A percentile compares a stretch with the other conserved stretches of the same genome.
Conservation (phyloP, 352 stramenopile species). For the Phytophthora pisi region DNA sequence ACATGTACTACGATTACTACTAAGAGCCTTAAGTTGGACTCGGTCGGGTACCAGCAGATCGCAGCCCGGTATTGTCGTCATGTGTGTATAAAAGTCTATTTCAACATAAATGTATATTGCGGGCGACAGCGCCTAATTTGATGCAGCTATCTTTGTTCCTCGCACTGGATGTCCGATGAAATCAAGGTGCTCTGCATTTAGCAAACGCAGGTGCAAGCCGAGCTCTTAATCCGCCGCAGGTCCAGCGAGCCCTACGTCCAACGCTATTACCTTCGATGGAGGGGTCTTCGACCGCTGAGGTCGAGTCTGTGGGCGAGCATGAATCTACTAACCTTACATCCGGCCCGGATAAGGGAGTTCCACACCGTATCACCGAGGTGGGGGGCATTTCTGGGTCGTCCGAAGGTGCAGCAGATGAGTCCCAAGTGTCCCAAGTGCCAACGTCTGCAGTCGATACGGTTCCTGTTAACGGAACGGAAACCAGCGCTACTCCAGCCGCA, state of each 20-base stretch:
- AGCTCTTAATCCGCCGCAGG: neutral
- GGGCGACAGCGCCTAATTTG: neutral
- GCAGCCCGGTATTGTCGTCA: conserved; percentile 7
- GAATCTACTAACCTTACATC: neutral
- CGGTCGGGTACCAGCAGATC: neutral
- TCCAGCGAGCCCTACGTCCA: neutral
- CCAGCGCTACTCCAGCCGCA: neutral
- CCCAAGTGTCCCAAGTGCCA: neutral
- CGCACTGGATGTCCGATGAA: neutral
- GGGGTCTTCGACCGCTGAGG: neutral
- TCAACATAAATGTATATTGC: conserved; percentile 30
- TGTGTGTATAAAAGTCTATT: conserved; percentile 18
- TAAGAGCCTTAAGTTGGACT: conserved; percentile 7
- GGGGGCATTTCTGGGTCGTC: conserved; percentile 7
- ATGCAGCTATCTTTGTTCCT: conserved; percentile 24
- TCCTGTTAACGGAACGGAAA: neutral
- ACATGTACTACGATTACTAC: conserved; percentile 44
- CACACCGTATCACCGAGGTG: neutral
- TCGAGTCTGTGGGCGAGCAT: conserved; percentile 1
- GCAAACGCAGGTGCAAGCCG: neutral
- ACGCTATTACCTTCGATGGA: conserved; percentile 11
- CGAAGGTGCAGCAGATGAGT: conserved; percentile 1
- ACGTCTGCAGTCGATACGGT: neutral
- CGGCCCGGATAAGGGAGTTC: neutral
- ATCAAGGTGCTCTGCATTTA: conserved; percentile 3